A percentile compares a stretch with the other conserved stretches of the same genome.
These are phyloP conservation scores for Nyctanthes arbortristis DNA, from an alignment of 257 asterid genomes.

Conservation along the genomic window DNA sequence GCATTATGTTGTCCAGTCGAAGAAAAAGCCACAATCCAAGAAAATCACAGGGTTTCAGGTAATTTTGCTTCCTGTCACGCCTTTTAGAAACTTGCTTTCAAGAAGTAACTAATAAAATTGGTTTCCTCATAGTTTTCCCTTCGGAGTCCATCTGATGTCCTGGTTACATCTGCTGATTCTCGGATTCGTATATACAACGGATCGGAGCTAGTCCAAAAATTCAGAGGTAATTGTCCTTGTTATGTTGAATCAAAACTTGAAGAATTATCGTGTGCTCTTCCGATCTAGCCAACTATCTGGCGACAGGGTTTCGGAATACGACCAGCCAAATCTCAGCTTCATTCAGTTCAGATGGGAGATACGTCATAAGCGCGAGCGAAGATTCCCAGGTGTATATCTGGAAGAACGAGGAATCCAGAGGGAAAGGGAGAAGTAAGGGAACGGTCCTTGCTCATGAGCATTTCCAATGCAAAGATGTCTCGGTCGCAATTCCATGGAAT, in stretches of 20 bases:
- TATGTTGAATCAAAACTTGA: neutral
- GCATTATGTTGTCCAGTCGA: conserved; percentile 34
- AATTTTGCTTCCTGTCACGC: conserved; percentile 13
- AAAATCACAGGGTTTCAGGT: conserved; percentile 93
- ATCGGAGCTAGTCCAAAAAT: conserved; percentile 55
- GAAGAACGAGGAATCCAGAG: conserved; percentile 64
- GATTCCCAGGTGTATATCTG: conserved; percentile 82
- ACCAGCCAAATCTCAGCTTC: conserved; percentile 89
- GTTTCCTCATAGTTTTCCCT: conserved; percentile 63
- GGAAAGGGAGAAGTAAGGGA: conserved; percentile 39
- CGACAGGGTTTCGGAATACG: conserved; percentile 75
- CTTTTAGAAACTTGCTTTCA: neutral
- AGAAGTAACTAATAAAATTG: neutral
- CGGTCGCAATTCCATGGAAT: conserved; percentile 85
- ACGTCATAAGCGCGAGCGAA: conserved; percentile 83
- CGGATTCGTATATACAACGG: conserved; percentile 74
- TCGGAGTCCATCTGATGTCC: conserved; percentile 60
- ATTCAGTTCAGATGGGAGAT: conserved; percentile 67
- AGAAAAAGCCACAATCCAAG: conserved; percentile 43
- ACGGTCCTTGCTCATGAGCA: conserved; percentile 62
- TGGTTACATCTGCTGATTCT: conserved; percentile 83
- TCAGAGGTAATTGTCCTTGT: conserved; percentile 49
- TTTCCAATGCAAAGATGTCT: conserved; percentile 77
- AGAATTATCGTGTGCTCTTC: neutral
- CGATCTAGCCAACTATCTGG: neutral